phyloP scores from a whole-genome alignment of 2,329 filamentous ascomycete species.

The Aspergillus sojae region DNA sequence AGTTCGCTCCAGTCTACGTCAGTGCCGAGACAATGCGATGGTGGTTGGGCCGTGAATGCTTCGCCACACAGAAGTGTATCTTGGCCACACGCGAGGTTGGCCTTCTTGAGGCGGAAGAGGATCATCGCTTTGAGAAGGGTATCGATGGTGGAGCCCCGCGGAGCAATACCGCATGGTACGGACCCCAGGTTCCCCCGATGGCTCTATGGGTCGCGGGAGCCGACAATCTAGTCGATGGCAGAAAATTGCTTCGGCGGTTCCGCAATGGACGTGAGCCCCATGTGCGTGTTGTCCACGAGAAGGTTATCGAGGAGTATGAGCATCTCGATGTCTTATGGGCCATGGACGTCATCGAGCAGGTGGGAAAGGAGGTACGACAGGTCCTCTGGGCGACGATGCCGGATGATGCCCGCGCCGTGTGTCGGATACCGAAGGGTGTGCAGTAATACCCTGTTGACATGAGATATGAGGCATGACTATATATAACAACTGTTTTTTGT shows the following conservation, averaged over 20 bases:
- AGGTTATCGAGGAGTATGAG: constrained; percentile 84
- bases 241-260: constrained; percentile 72
- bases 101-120: constrained; percentile 57
- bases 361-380: constrained; percentile 77
- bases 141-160: constrained; percentile 15
- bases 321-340: constrained; percentile 96
- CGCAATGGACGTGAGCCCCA: constrained; percentile 77
- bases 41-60: constrained; percentile 91
- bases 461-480: neutral
- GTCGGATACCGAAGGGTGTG: constrained; percentile 57
- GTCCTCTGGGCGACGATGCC: constrained; percentile 79
- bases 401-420: constrained; percentile 58
- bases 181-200: constrained; percentile 75
- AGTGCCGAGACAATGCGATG: constrained; percentile 89
- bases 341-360: constrained; percentile 80
- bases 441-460: constrained; percentile 9
- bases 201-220: constrained; percentile 85
- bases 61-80: constrained; percentile 83
- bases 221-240: constrained; percentile 83
- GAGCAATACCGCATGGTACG: constrained; percentile 73
- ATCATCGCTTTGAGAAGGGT: constrained; percentile 28
- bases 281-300: constrained; percentile 77
- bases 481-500: neutral
- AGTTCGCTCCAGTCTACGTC: constrained; percentile 89
- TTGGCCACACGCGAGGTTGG: constrained; percentile 75